Base-by-base conservation (phyloP, 1,139 yeast species). In the Candida anutae region DNA sequence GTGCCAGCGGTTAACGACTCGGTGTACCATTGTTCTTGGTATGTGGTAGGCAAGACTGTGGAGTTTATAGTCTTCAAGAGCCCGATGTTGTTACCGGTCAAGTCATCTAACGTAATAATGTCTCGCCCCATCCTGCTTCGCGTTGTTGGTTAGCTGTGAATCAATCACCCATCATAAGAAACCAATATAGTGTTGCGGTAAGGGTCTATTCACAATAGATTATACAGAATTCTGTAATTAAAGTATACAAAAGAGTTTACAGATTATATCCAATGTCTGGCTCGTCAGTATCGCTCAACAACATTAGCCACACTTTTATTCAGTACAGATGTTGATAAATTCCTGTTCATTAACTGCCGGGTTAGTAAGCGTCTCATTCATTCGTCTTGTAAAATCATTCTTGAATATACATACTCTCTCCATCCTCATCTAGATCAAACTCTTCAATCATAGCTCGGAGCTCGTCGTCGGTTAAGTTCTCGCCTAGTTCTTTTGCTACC, bases 381-480 rank as follows among this genome's bases (percentile, higher is more conserved):
- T 5, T 10, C n/a, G 15, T n/a, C n/a, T n/a, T n/a, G n/a, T n/a
- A 13, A 8, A 8, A n/a, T 13, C 8, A 21, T 14, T 12, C 15
- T n/a, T 12, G n/a, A 9, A 5, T 8, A 47, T 55, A 62, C 71
- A 30, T 58, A 64, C 70, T 87, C 42, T 83, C 95, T 27, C 97
- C 98, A 51, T 93, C 98, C 37, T 84, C 95, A 52, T 93, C 97
- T 34, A 90, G 60, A 55, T 93, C 99, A 48, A 93, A 93, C 55
- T 90, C 98, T 38, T 88, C 96, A 40, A 93, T 90, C 98, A 93
- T 90, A 9, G 97, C 96, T 40, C 82, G 71, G 32, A 93, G 64
- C 46, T 93, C 98, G 35, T 87, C 95, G 40, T 90, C 98, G 6
- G 85, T 80, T 34, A 93, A 62, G 45, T 81, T 83, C 53, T 93